phyloP scores from a whole-genome alignment of 164 flowering plant species.

The Brasenia schreberi region DNA sequence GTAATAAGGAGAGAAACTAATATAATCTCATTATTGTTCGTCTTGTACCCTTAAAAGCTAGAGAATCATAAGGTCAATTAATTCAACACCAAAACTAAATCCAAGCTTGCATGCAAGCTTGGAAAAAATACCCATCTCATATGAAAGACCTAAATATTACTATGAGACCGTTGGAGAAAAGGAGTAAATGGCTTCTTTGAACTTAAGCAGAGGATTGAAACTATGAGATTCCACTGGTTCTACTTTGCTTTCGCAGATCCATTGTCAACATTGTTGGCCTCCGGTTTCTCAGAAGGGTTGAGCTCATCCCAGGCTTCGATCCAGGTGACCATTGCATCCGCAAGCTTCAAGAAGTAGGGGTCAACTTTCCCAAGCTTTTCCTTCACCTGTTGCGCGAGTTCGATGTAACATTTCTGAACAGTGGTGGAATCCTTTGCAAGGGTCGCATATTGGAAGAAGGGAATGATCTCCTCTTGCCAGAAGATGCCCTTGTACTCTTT shows the following conservation, averaged over 20 bases:
- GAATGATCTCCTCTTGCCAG: constrained; percentile 47
- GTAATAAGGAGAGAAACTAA: background rate
- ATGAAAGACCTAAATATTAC: background rate
- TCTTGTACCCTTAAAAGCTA: background rate
- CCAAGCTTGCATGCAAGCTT: background rate
- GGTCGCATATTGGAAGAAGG: constrained; percentile 38
- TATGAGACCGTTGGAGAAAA: no score
- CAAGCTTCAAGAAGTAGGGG: constrained; percentile 38
- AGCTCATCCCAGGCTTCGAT: constrained; percentile 47
- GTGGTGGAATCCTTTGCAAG: constrained; percentile 36
- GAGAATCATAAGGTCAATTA: background rate
- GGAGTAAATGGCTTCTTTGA: background rate
- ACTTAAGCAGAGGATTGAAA: background rate
- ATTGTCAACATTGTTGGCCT: background rate
- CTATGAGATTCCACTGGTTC: background rate
- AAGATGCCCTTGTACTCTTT: constrained; percentile 38
- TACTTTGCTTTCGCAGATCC: constrained; percentile 1
- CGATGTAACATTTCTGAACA: constrained; percentile 37
- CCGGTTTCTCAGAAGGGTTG: constrained; percentile 12
- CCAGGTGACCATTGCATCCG: constrained; percentile 46
- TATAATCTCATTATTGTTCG: background rate
- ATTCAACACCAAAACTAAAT: background rate
- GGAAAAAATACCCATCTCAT: background rate
- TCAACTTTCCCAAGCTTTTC: constrained; percentile 33
- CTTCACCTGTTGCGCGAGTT: constrained; percentile 32